Base-by-base conservation (phyloP, 495 filamentous ascomycete species). In the Staphylotrichum tortipilum region DNA sequence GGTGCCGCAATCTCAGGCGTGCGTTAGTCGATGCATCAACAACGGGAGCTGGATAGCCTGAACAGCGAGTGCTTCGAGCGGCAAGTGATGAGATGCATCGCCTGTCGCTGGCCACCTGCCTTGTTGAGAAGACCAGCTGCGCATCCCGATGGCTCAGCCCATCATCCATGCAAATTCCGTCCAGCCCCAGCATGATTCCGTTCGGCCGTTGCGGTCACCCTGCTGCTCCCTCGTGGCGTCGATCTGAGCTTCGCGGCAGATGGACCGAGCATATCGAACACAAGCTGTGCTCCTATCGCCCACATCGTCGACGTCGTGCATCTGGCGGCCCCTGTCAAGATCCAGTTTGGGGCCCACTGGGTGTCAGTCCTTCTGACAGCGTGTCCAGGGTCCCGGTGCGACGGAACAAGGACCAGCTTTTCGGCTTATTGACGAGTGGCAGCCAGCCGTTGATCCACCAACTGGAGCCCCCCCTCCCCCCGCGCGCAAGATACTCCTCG, bases 331-430 rank as follows among this genome's bases (percentile, higher is more conserved):
- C 41, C 7, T 23, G 15, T 12, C 15, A 37, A 38, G 40, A 19
- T 37, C 28, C 26, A 23, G 38, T 35, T 14, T 28, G n/a, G 21
- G 14, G 12, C 24, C 24, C 30, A 12, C n/a, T n/a, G n/a, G n/a
- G 4, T 4, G 9, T 22, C 30, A 53, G 48, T 43, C 29, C 11
- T 14, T 31, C 17, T 30, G 24, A 37, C 44, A 17, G 30, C 19
- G 24, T 10, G 15, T 21, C 26, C 38, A 34, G 37, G 34, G 37
- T 2, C 15, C 44, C 34, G 44, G 46, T 51, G 49, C 44, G 43
- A 41, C 44, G n/a, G 39, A 28, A 40, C 54, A 57, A 44, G 57
- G 51, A 42, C 59, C 56, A 55, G 48, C 26, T 33, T 36, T 43
- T 48, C 45, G 50, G 54, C 57, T 49, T 52, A 49, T 42, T 36